A percentile compares a stretch with the other conserved stretches of the same genome.
These are phyloP conservation scores for Geranomyces variabilis DNA, from an alignment of 192 early-diverging fungal species.

Conservation along the genomic window DNA sequence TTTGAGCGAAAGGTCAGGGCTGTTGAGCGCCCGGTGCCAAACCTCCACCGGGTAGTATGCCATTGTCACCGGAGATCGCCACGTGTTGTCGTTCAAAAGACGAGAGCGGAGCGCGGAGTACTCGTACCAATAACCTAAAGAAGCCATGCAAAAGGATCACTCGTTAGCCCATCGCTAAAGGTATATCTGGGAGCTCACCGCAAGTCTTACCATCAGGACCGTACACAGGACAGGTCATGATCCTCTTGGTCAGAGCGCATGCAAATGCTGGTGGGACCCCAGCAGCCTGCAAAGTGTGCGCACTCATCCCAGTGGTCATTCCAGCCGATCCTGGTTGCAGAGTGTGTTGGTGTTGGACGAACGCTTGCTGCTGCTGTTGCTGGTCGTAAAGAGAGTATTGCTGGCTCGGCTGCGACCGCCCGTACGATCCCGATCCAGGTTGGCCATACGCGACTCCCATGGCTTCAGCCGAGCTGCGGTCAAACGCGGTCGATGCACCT, in stretches of 20 bases:
- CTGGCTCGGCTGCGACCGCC: constrained; percentile 8
- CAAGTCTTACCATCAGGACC: constrained; percentile 33
- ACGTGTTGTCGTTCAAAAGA: constrained; percentile 20
- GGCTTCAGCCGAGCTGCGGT: neutral
- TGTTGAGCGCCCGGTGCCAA: constrained; percentile 30
- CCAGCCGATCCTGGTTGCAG: neutral
- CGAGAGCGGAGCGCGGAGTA: constrained; percentile 21
- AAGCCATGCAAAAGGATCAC: neutral
- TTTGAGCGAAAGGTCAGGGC: constrained; percentile 20
- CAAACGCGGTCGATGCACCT: neutral
- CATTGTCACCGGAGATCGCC: constrained; percentile 23
- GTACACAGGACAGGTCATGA: constrained; percentile 21
- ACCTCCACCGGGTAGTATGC: constrained; percentile 24
- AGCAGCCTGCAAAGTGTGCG: neutral
- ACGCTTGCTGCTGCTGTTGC: constrained; percentile 16
- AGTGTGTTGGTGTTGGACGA: neutral
- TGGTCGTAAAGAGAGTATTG: constrained; percentile 7
- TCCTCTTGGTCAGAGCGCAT: constrained; percentile 25
- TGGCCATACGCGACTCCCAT: neutral
- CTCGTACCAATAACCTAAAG: constrained; percentile 23
- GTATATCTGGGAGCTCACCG: neutral
- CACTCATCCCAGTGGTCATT: neutral
- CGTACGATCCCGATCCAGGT: neutral
- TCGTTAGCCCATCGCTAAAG: neutral
- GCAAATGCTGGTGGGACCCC: constrained; percentile 17